Conservation (phyloP, 2,329 filamentous ascomycete species). For the Aspergillus ruber region DNA sequence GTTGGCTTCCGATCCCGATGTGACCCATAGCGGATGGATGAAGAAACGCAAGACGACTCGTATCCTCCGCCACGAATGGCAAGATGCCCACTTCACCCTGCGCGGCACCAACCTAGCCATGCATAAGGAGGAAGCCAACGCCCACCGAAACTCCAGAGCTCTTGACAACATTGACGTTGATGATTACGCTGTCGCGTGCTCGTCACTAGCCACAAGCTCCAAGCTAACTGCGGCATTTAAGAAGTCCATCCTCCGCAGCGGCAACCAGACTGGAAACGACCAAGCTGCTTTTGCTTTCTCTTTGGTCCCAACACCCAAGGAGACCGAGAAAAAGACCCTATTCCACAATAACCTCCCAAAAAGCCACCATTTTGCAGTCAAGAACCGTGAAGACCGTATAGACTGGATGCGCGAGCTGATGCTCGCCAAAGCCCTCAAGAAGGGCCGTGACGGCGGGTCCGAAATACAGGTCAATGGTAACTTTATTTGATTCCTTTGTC, state of each 20-base stretch:
- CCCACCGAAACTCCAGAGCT: conserved; percentile 15
- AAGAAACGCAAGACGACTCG: conserved; percentile 49
- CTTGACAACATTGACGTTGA: conserved; percentile 77
- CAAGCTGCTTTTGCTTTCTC: conserved; percentile 38
- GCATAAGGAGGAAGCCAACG: conserved; percentile 19
- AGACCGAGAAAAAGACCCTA: conserved; percentile 31
- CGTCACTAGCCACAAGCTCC: conserved; percentile 63
- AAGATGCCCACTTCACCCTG: conserved; percentile 81
- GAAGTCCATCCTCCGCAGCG: conserved; percentile 41
- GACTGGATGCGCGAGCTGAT: conserved; percentile 64
- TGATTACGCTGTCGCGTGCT: conserved; percentile 52
- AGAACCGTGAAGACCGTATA: conserved; percentile 79
- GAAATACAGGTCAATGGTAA: conserved; percentile 25
- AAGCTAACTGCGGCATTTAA: conserved; percentile 86
- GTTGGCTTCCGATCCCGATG: conserved; percentile 29
- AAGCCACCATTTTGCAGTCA: conserved; percentile 90
- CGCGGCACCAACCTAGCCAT: conserved; percentile 58
- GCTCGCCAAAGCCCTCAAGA: conserved; percentile 37
- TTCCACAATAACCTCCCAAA: conserved; percentile 58
- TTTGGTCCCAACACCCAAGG: conserved; percentile 37
- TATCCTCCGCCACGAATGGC: conserved; percentile 87
- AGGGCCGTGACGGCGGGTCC: conserved; percentile 25
- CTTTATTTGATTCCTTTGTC: conserved; percentile 13
- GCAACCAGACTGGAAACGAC: conserved; percentile 13
- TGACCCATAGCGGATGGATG: conserved; percentile 71